Conservation (phyloP, 176 grass and related monocot genomes). For the Triticum timopheevii region DNA sequence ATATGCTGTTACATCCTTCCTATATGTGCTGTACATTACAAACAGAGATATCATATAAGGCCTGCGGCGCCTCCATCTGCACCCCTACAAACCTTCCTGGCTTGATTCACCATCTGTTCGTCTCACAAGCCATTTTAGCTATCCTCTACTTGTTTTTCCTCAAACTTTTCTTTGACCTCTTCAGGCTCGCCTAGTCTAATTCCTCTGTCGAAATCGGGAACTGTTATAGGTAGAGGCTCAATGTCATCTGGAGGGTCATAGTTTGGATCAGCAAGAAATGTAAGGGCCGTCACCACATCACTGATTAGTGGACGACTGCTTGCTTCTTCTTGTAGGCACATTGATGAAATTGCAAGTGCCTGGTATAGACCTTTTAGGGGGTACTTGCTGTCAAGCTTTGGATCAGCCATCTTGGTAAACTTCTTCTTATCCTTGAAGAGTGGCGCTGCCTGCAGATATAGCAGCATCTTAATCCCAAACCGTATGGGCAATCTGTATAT, state of each 20-base stretch:
- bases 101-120: constrained; percentile 27
- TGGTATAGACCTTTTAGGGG: constrained; percentile 78
- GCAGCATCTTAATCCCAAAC: constrained; percentile 20
- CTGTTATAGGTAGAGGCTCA: constrained; percentile 43
- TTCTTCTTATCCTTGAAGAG: constrained; percentile 83
- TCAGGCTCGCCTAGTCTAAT: constrained; percentile 15
- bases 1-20: constrained; percentile 37
- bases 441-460: constrained; percentile 65
- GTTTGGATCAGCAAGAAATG: constrained; percentile 66
- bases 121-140: constrained; percentile 14
- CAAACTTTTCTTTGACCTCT: constrained; percentile 4
- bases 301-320: constrained; percentile 68
- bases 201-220: constrained; percentile 30
- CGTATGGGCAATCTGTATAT: background rate
- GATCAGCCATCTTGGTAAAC: constrained; percentile 69
- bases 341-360: constrained; percentile 81
- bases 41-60: background rate
- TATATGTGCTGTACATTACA: constrained; percentile 27
- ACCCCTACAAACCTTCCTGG: background rate
- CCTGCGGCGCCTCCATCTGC: constrained; percentile 2
- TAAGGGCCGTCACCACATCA: constrained; percentile 77
- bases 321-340: constrained; percentile 91
- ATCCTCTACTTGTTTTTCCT: constrained; percentile 16
- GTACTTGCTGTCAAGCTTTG: constrained; percentile 58
- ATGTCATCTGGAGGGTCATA: constrained; percentile 53